These are phyloP conservation scores for Linderina pennispora DNA, from an alignment of 192 early-diverging fungal species.

Conservation along the genomic window DNA sequence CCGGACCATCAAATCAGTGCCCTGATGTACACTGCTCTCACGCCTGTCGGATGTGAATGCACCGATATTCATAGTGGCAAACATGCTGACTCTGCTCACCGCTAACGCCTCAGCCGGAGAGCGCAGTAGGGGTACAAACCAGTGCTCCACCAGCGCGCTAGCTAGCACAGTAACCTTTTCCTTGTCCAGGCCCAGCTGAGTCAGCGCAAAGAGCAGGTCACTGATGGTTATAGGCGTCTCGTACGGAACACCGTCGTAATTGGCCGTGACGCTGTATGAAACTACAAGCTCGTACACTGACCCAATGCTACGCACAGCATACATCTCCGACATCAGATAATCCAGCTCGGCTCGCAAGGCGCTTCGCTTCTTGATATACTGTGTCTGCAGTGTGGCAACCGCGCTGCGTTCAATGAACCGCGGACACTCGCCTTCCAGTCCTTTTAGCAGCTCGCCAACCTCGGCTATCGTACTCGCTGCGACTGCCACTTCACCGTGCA, in stretches of 20 bases:
- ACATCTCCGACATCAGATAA: conserved; percentile 24
- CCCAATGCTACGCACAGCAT: conserved; percentile 4
- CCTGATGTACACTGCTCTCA: background rate
- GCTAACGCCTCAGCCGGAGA: conserved; percentile 16
- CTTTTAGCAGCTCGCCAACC: conserved; percentile 13
- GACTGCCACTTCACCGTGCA: conserved; percentile 33
- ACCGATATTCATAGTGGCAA: conserved; percentile 32
- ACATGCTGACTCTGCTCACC: conserved; percentile 11
- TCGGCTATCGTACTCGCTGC: conserved; percentile 38
- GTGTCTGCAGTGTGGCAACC: conserved; percentile 9
- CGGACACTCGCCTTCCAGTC: conserved; percentile 14
- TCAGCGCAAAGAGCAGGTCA: conserved; percentile 41
- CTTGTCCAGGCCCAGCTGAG: conserved; percentile 26
- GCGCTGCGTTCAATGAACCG: conserved; percentile 1
- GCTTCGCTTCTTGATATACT: conserved; percentile 22
- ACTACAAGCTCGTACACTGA: conserved; percentile 21
- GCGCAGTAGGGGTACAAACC: conserved; percentile 29
- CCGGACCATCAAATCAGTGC: background rate
- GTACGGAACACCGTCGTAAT: conserved; percentile 32
- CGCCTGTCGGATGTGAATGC: conserved; percentile 8
- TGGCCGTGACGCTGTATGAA: conserved; percentile 12
- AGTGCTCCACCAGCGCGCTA: conserved; percentile 10
- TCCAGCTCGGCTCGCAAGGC: conserved; percentile 33
- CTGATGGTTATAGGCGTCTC: conserved; percentile 33
- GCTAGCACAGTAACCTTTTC: conserved; percentile 15